Base-by-base conservation (phyloP, 2,329 filamentous ascomycete species). In the Raffaelea deltoideospora region DNA sequence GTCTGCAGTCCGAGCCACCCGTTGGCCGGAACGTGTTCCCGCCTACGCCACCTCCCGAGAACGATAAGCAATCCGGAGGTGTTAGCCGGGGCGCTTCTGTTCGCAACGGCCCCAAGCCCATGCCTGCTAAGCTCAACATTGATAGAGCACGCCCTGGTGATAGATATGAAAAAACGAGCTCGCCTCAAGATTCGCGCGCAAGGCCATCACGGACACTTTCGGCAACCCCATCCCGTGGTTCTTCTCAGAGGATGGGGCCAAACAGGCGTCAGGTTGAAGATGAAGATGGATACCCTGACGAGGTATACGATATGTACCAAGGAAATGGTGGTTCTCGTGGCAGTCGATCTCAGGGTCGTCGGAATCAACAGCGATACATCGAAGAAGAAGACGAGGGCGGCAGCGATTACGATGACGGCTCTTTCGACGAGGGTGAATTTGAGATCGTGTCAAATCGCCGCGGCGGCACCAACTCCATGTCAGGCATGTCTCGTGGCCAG, bases 21-120 rank as follows among this genome's bases (percentile, higher is more conserved):
- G 64, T 76, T 45, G 74, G 72, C 52, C 76, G 85, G 48, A 83
- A 82, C 49, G 72, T 88, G 43, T 95, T 96, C 62, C 90, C 90
- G 15, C 90, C 90, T n/a, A 96, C 90, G n/a, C 90, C 90, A 29
- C 90, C 90, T 7, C 90, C 90, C 6, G 90, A 98, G 63, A 72
- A 95, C 47, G 79, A 78, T 49, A 57, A 58, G 4, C 43, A 54
- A 8, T 31, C 34, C 5, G 31, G 27, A 7, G 39, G 27, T 5
- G 61, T 69, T 48, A 68, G 59, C 44, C 65, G 74, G 18, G 71
- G 61, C 35, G 64, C 65, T 21, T 78, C 73, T n/a, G 69, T 77
- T 34, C 69, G 72, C 40, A 75, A 64, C 47, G 72, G 72, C 3
- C 61, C 64, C 33, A 77, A 70, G 45, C 72, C 72, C 27, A 65